These are phyloP conservation scores for Chlamydomonas schloesseri DNA, from an alignment of 139 green algal species.

Conservation along the genomic window DNA sequence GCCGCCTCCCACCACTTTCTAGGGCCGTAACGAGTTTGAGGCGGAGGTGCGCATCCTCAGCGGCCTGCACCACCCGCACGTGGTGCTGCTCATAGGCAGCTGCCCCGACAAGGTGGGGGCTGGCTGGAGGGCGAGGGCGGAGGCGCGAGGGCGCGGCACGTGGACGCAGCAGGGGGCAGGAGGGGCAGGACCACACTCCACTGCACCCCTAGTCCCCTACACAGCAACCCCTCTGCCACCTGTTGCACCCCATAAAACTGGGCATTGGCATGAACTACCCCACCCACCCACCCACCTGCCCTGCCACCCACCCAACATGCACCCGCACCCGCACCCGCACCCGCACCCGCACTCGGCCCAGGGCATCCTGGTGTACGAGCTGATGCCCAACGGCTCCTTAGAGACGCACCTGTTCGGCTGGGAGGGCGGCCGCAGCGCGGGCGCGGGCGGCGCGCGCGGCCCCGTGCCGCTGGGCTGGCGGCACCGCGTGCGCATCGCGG, in stretches of 20 bases:
- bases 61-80: slow-evolving; percentile 73
- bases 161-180: no score
- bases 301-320: no score
- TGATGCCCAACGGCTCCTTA: slow-evolving; percentile 62
- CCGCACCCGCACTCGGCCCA: neutral
- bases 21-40: slow-evolving; percentile 51
- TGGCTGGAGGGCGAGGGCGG: no score
- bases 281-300: no score
- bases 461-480: slow-evolving; percentile 49
- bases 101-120: slow-evolving; percentile 60
- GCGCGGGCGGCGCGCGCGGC: neutral
- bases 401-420: slow-evolving; percentile 58
- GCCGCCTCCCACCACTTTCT: neutral
- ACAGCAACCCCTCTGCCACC: no score
- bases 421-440: neutral
- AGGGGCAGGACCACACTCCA: no score
- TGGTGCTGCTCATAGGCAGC: slow-evolving; percentile 74
- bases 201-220: no score
- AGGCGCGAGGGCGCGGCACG: no score
- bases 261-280: no score
- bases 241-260: no score
- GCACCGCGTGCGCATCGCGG: slow-evolving; percentile 64
- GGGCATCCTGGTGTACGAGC: slow-evolving; percentile 75
- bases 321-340: neutral
- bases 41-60: slow-evolving; percentile 66